Conservation (phyloP, 805 yeast genomes). For the Suhomyces sp. region DNA sequence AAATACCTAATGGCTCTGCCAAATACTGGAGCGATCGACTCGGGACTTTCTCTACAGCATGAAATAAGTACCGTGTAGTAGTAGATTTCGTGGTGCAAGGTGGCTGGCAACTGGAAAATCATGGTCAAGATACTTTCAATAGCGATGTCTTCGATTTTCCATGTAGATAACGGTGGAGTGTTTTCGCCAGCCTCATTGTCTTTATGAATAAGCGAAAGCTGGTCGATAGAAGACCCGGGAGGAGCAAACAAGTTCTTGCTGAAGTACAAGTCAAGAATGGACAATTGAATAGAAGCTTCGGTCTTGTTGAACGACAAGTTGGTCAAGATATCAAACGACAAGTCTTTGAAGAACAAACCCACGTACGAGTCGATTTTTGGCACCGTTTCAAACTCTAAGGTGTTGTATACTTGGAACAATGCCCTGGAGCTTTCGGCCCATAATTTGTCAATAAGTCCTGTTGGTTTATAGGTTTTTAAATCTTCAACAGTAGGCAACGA, state of each 20-base stretch:
- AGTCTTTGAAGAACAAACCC: slow-evolving; percentile 66
- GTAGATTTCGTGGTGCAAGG: slow-evolving; percentile 68
- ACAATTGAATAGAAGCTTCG: slow-evolving; percentile 80
- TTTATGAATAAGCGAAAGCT: slow-evolving; percentile 43
- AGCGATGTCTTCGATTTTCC: slow-evolving; percentile 89
- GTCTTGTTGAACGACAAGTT: slow-evolving; percentile 85
- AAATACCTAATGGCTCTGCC: slow-evolving; percentile 88
- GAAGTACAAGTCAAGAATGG: slow-evolving; percentile 71
- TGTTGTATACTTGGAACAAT: slow-evolving; percentile 58
- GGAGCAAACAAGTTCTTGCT: slow-evolving; percentile 48
- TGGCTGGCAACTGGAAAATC: slow-evolving; percentile 69
- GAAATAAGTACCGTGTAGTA: slow-evolving; percentile 83
- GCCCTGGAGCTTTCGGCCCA: slow-evolving; percentile 62
- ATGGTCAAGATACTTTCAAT: slow-evolving; percentile 77
- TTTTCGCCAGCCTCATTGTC: slow-evolving; percentile 43
- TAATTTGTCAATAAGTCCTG: slow-evolving; percentile 50
- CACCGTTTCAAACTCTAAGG: slow-evolving; percentile 59
- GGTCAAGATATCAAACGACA: slow-evolving; percentile 69
- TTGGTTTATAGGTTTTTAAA: slow-evolving; percentile 19
- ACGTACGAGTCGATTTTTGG: slow-evolving; percentile 37
- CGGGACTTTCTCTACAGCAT: slow-evolving; percentile 72
- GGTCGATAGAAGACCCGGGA: slow-evolving; percentile 76
- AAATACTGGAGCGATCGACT: slow-evolving; percentile 85
- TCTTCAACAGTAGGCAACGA: slow-evolving; percentile 27
- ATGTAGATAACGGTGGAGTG: slow-evolving; percentile 56